These are phyloP conservation scores for Alternaria solani DNA, from an alignment of 2,329 filamentous ascomycete genomes.

Conservation along the genomic window DNA sequence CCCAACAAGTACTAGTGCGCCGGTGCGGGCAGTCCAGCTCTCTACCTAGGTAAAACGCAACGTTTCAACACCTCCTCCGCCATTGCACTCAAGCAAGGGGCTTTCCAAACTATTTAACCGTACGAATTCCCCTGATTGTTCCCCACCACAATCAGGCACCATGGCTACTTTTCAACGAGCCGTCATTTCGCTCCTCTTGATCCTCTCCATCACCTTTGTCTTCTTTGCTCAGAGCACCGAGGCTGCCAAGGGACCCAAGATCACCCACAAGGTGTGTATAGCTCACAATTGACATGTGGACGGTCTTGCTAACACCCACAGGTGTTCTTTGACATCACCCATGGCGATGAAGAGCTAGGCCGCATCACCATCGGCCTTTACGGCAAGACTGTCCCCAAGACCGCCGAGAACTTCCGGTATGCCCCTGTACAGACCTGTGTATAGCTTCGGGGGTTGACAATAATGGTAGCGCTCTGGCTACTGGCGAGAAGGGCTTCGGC, in stretches of 20 bases:
- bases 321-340: conserved; percentile 84
- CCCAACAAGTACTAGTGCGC: conserved; percentile 22
- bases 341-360: conserved; percentile 77
- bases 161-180: conserved; percentile 81
- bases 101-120: conserved; percentile 36
- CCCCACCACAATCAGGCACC: conserved; percentile 45
- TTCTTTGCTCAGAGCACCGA: conserved; percentile 47
- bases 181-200: conserved; percentile 75
- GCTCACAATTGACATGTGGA: background rate
- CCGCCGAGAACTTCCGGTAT: conserved; percentile 70
- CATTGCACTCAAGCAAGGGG: conserved; percentile 24
- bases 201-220: conserved; percentile 69
- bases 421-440: background rate
- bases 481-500: conserved; percentile 85
- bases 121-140: conserved; percentile 27
- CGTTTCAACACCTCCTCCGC: conserved; percentile 40
- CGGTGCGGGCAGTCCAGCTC: conserved; percentile 17
- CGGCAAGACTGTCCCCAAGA: conserved; percentile 85
- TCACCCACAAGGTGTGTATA: conserved; percentile 81
- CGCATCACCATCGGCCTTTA: conserved; percentile 84
- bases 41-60: conserved; percentile 35
- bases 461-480: conserved; percentile 75
- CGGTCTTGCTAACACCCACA: conserved; percentile 27
- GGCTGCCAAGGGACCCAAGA: conserved; percentile 78
- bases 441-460: conserved; percentile 18